These are phyloP conservation scores for Diplodia mutila DNA, from an alignment of 2,329 filamentous ascomycete species.

Conservation along the genomic window DNA sequence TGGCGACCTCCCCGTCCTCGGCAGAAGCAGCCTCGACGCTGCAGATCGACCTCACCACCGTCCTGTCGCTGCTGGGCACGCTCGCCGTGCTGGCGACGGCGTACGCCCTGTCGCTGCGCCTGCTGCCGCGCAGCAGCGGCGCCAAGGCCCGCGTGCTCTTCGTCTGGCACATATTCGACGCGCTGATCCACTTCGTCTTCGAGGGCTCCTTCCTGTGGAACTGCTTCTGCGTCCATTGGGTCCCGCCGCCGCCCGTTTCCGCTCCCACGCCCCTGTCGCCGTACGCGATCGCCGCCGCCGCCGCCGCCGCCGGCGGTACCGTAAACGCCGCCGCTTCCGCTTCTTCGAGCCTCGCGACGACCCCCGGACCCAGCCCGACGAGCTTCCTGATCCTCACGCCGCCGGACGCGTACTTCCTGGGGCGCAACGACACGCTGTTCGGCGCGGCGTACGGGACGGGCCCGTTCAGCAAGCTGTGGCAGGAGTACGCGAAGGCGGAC, in stretches of 20 bases:
- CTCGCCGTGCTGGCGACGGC: conserved; percentile 59
- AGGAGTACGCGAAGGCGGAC: conserved; percentile 69
- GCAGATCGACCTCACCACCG: conserved; percentile 54
- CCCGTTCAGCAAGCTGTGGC: conserved; percentile 62
- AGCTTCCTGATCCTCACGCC: conserved; percentile 46
- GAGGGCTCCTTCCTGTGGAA: conserved; percentile 93
- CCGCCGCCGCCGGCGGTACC: conserved; percentile 30
- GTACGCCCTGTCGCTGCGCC: conserved; percentile 51
- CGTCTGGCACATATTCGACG: conserved; percentile 94
- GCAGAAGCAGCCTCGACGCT: conserved; percentile 53
- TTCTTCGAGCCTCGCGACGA: conserved; percentile 29
- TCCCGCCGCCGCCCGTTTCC: conserved; percentile 41
- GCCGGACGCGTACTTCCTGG: conserved; percentile 58
- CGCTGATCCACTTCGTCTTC: conserved; percentile 86
- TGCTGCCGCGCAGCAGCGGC: conserved; percentile 59
- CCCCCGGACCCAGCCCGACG: conserved; percentile 31
- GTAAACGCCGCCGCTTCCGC: neutral
- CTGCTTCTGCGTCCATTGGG: conserved; percentile 76
- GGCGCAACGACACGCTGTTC: conserved; percentile 58
- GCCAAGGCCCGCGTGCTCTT: conserved; percentile 74
- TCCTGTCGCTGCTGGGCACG: conserved; percentile 59
- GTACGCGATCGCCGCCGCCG: conserved; percentile 30
- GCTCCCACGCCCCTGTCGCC: conserved; percentile 4
- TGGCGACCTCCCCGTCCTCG: conserved; percentile 56
- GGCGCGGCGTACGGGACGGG: conserved; percentile 61